Evolutionary conservation across 2,329 filamentous ascomycete genomes (phyloP), one percentile per base, ranked within the genome.

Genomic region (Pseudogymnoascus sp.): DNA sequence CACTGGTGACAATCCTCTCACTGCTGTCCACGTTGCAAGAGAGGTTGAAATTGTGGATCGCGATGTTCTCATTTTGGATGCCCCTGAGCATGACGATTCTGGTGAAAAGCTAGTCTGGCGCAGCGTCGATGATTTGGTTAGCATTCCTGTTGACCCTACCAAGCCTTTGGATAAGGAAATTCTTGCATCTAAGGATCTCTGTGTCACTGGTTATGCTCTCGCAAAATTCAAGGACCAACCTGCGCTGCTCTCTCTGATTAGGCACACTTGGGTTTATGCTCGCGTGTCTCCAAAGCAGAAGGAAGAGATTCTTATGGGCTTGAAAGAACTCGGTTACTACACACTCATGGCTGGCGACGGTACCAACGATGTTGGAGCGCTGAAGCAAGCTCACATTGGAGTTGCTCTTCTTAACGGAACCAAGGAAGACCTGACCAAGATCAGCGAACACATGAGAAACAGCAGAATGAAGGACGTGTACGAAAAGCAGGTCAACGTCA

Each of bases 391-490:
- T 40, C 94, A 99, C 72, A 92, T 99, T 66, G 94, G 94, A 76
- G 90, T 99, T 65, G 94, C 94, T 21, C 85, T 99, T 59, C 85
- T 99, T 68, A 99, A 99, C 75, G 94, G 94, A 65, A 95, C 92
- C 1, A 88, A 87, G 67, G 90, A 97, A 21, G 94, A 97, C 73
- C 82, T 99, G 61, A 87, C 87, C 62, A 92, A 88, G 73, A 99
- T 99, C 69, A 88, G 89, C 27, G 94, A 97, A 72, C 92, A 99
- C 75, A 87, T 89, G 71, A 88, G 94, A 69, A 96, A 92, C 74
- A 96, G 88, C 40, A 96, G 92, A 81, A 95, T 99, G 90, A 97
- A 97, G 82, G 92, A 97, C 67, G 85, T 99, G 66, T 99, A 99
- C 74, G 91, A 97, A 78, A 97, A 99, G 80, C 94, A 99, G 74